Base-by-base conservation (phyloP, 2,329 filamentous ascomycete genomes). In the Pseudocercospora musae region DNA sequence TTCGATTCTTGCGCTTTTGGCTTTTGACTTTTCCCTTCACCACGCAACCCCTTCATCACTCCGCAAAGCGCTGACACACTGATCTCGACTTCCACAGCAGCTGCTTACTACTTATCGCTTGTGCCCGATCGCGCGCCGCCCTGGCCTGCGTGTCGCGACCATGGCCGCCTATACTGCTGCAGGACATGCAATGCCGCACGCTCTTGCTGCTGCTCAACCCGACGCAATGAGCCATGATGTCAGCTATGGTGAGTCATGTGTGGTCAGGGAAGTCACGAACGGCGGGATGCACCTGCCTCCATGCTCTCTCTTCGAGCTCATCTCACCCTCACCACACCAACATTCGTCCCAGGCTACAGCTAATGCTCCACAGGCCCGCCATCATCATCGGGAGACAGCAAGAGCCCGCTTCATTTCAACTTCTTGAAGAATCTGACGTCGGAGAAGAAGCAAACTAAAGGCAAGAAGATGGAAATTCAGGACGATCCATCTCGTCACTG, bases 371-470 rank as follows among this genome's bases (percentile, higher is more conserved):
- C 37, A 66, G 65, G 57, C 27, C 52, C 52, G 13, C 55, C 63
- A 49, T 50, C 54, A 44, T 64, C 66, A 27, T 58, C 59, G 20
- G 66, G 65, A 20, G 65, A 62, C 15, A 66, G 64, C 57, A 63
- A 62, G 18, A 73, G 71, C 58, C 72, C 71, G 23, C 63, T 74
- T 20, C 68, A 69, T 23, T 65, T 75, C 42, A 68, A 64, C 31
- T 77, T 90, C 64, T 84, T 90, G 76, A 92, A 87, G 76, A 86
- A 78, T 68, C 80, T 89, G 64, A 83, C 80, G 57, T 57, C 66
- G 1, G 89, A 91, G 60, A 95, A 92, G 79, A 91, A 88, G 73
- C 85, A 84, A 11, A 92, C 89, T n/a, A 84, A 89, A 83, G 89
- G 90, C 91, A 77, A 71, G 75, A 55, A 49, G n/a, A 20, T 55